Evolutionary conservation across 345 rosid genomes (phyloP).

Genomic region (Eucalyptus curtisii): DNA sequence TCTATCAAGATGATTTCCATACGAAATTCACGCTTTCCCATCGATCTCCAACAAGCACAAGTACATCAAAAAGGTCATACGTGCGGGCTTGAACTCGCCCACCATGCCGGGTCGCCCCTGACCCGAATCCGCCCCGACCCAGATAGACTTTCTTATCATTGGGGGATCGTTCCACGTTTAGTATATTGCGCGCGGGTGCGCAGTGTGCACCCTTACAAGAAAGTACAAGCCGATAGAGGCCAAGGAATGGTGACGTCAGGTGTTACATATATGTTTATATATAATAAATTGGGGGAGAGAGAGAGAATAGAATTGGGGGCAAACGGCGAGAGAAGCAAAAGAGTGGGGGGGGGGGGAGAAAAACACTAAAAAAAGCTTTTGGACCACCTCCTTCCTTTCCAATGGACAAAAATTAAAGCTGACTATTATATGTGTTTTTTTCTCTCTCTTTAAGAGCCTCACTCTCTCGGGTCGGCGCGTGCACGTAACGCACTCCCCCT

Average conservation of each 20-base stretch:
- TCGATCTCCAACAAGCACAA: not conserved
- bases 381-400: not conserved
- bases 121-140: not conserved
- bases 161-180: not conserved
- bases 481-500: not conserved
- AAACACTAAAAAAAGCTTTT: not conserved
- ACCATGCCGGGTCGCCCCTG: not conserved
- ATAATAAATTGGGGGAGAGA: not conserved
- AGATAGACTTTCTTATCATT: not conserved
- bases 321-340: not conserved
- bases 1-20: fast-evolving
- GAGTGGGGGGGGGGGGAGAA: not conserved
- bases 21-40: not conserved
- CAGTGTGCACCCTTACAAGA: not conserved
- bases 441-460: not conserved
- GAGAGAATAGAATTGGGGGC: not conserved
- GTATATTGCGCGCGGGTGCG: not conserved
- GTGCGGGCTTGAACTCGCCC: not conserved
- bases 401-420: not conserved
- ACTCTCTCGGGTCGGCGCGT: not conserved
- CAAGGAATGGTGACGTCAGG: not conserved
- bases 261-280: not conserved
- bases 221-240: not conserved
- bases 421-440: not conserved
- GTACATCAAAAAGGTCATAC: not conserved